Evolutionary conservation across 1,139 yeast genomes (phyloP).

Genomic region (Eremothecium sinecaudum): DNA sequence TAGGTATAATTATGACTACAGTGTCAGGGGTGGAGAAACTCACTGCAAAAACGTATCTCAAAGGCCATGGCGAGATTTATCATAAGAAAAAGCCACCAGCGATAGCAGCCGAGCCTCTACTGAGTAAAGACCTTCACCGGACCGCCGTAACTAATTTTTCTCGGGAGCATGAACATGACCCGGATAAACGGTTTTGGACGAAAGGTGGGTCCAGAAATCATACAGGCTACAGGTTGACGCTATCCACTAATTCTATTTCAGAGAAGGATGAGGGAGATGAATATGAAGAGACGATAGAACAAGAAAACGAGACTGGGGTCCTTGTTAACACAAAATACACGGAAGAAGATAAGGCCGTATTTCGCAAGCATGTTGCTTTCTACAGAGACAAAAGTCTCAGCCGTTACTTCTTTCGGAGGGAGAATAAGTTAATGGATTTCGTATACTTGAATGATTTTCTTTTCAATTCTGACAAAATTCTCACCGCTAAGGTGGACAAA

Average conservation of each 20-base stretch:
- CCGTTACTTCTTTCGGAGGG: not conserved
- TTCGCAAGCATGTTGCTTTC: not conserved
- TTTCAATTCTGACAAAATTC: conserved; percentile 1
- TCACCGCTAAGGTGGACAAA: conserved; percentile 1
- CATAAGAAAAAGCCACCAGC: not conserved
- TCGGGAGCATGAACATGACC: not conserved
- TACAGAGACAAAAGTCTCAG: not conserved
- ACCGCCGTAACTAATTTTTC: not conserved
- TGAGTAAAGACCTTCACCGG: not conserved
- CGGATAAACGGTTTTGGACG: too few species aligned
- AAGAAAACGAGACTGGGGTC: not conserved
- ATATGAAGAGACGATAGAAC: not conserved
- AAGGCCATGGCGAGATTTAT: not conserved
- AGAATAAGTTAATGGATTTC: not conserved
- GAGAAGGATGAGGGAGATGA: too few species aligned
- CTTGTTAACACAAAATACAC: not conserved
- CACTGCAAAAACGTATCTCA: not conserved
- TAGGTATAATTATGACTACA: too few species aligned
- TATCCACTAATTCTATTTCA: too few species aligned
- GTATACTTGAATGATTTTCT: conserved; percentile 1
- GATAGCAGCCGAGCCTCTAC: not conserved
- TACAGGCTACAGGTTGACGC: too few species aligned
- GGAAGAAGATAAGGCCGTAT: not conserved
- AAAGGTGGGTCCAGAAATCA: too few species aligned
- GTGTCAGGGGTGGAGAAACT: not conserved